Conservation (phyloP, 306 rosid genomes). For the Arachis hypogaea region DNA sequence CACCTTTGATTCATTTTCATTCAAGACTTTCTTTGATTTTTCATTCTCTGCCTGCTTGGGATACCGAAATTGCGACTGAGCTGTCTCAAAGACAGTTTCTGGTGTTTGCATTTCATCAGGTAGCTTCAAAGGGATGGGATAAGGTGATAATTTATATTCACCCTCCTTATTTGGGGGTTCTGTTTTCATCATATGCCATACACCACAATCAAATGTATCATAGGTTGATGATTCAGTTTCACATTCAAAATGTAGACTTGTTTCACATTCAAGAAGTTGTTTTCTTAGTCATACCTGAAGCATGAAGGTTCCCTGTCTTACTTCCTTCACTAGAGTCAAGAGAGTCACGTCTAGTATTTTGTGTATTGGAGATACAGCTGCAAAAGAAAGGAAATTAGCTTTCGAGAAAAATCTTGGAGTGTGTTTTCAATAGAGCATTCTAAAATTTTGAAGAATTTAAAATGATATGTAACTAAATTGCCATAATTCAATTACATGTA, state of each 20-base stretch:
- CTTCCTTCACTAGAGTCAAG: constrained; percentile 35
- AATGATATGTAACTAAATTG: too few species aligned
- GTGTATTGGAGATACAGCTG: constrained; percentile 46
- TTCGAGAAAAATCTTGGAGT: neutral
- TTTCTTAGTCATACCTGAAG: constrained; percentile 35
- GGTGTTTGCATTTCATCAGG: constrained; percentile 87
- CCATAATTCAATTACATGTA: too few species aligned
- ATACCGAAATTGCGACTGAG: constrained; percentile 65
- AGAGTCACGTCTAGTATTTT: constrained; percentile 27
- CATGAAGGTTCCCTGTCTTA: constrained; percentile 14
- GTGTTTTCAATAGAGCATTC: too few species aligned
- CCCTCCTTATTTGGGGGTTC: constrained; percentile 51
- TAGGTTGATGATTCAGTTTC: constrained; percentile 51
- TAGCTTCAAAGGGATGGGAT: constrained; percentile 77
- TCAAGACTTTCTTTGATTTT: constrained; percentile 38
- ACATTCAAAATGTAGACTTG: constrained; percentile 75
- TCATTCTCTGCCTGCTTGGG: constrained; percentile 7
- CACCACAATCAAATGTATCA: constrained; percentile 47
- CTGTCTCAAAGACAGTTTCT: constrained; percentile 68
- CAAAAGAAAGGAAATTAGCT: constrained; percentile 24
- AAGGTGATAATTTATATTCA: constrained; percentile 52
- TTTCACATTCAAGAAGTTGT: constrained; percentile 43
- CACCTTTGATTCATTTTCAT: constrained; percentile 50
- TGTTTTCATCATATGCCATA: constrained; percentile 39
- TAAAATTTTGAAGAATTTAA: too few species aligned